Base-by-base conservation (phyloP, 192 early-diverging fungal genomes). In the Coemansia sp. region DNA sequence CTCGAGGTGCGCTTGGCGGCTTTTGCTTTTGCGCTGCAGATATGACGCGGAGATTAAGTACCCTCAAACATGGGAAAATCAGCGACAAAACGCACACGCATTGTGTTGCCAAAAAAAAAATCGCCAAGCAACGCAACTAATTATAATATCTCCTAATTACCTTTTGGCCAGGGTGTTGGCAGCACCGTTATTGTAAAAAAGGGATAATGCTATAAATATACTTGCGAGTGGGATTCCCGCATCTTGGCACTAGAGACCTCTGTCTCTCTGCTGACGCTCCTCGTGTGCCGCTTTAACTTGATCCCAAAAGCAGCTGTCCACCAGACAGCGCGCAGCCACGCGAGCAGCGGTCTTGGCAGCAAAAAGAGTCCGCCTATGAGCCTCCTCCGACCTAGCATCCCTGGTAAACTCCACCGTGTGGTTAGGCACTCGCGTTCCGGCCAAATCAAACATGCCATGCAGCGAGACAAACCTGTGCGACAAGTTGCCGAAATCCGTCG, bases 401-500 rank as follows among this genome's bases (percentile, higher is more conserved):
- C 79, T 67, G 5, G 86, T 74, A 54, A 94, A 94, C 56, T 84
- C 85, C 14, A 72, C 65, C 0, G 92, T 88, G 53, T 94, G 92
- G 51, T 87, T 89, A 0, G 79, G 73, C 43, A 84, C 75, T 11
- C 85, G 79, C 0, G 82, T 84, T 32, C 86, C 79, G 39, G 87
- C 84, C 12, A 79, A 74, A 24, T 79, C 67, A 39, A 61, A 73
- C 47, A 62, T 66, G 9, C 45, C 63, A 58, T 91, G 90, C 62
- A 89, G 72, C 6, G 86, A 85, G 35, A 91, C 88, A 10, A 89
- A 83, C 29, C 68, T 69, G 20, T 90, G 85, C n/a, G 86, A 86
- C 36, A 92, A 78, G 51, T 93, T 92, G 32, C 91, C 92, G 78
- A 92, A 88, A 71, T 92, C 92, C 4, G 92, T 89, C 6, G 84